phyloP scores from a whole-genome alignment of 495 filamentous ascomycete species.

The Aspergillus kassunensis region DNA sequence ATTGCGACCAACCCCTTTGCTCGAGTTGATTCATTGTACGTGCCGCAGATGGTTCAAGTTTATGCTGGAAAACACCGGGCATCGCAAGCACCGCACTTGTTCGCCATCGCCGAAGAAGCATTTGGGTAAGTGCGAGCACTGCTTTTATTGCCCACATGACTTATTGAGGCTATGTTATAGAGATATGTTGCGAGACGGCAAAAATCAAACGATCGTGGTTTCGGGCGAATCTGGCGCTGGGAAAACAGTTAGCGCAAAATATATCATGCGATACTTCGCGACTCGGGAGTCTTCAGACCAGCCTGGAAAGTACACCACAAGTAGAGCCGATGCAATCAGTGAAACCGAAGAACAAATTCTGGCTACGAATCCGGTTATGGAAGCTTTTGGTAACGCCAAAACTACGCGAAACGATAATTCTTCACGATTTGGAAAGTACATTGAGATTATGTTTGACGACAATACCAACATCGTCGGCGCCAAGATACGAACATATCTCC shows the following conservation, averaged over 20 bases:
- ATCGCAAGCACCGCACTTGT: slow-evolving; percentile 95
- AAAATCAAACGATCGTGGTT: slow-evolving; percentile 98
- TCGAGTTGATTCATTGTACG: slow-evolving; percentile 95
- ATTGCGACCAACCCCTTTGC: slow-evolving; percentile 99
- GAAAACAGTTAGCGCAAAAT: slow-evolving; percentile 99
- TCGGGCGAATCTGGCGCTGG: slow-evolving; percentile 98
- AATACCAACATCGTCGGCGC: slow-evolving; percentile 96
- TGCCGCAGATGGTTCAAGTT: slow-evolving; percentile 98
- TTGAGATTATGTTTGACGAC: slow-evolving; percentile 98
- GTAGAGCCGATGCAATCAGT: slow-evolving; percentile 83
- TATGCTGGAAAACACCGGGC: slow-evolving; percentile 97
- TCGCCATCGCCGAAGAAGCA: slow-evolving; percentile 97
- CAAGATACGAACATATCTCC: slow-evolving; percentile 90
- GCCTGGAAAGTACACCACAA: slow-evolving; percentile 72
- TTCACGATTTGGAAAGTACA: slow-evolving; percentile 98
- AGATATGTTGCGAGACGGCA: slow-evolving; percentile 93
- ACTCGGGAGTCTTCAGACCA: slow-evolving; percentile 93
- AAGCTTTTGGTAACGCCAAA: slow-evolving; percentile 99
- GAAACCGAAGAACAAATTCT: slow-evolving; percentile 98
- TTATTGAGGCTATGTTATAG: slow-evolving; percentile 37
- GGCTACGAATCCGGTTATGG: slow-evolving; percentile 99
- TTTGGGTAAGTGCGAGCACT: slow-evolving; percentile 68
- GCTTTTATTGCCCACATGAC: neutral
- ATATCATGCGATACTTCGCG: slow-evolving; percentile 99
- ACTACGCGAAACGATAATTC: slow-evolving; percentile 99